These are phyloP conservation scores for Lyophyllum semitale DNA, from an alignment of 768 basidiomycete species.

Conservation along the genomic window DNA sequence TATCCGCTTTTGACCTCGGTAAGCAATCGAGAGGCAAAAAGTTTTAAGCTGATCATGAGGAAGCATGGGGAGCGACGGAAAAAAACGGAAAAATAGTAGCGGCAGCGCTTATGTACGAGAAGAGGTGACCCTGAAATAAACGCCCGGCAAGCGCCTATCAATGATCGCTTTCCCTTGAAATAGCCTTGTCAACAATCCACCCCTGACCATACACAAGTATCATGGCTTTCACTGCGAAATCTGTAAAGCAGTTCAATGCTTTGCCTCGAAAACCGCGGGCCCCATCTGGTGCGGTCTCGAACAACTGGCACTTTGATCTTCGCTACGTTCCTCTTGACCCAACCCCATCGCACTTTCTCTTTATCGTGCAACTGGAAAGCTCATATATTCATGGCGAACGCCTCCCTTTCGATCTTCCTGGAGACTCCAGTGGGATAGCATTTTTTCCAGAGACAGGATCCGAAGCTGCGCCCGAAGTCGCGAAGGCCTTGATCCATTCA, in stretches of 20 bases:
- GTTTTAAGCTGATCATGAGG: too few relatives aligned
- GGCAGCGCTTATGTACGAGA: too few relatives aligned
- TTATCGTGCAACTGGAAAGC: conserved; percentile 29
- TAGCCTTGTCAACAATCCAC: neutral
- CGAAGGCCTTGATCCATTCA: conserved; percentile 27
- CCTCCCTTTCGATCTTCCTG: conserved; percentile 19
- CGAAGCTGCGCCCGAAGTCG: conserved; percentile 31
- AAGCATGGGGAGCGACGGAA: too few relatives aligned
- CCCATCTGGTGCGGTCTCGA: conserved; percentile 22
- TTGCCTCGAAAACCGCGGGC: conserved; percentile 19
- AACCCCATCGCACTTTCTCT: conserved; percentile 27
- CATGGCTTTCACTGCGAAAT: neutral
- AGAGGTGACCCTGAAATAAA: too few relatives aligned
- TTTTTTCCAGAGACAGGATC: conserved; percentile 33
- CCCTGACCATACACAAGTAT: neutral
- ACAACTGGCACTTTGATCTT: conserved; percentile 37
- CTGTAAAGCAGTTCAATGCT: conserved; percentile 26
- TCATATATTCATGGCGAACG: conserved; percentile 23
- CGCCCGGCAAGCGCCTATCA: neutral
- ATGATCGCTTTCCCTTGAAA: neutral
- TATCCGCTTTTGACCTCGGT: too few relatives aligned
- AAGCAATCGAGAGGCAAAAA: too few relatives aligned
- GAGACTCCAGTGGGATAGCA: conserved; percentile 11
- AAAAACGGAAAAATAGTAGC: too few relatives aligned
- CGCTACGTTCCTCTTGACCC: conserved; percentile 36